phyloP scores from a whole-genome alignment of 306 rosid species.

The Calophaca sinica region DNA sequence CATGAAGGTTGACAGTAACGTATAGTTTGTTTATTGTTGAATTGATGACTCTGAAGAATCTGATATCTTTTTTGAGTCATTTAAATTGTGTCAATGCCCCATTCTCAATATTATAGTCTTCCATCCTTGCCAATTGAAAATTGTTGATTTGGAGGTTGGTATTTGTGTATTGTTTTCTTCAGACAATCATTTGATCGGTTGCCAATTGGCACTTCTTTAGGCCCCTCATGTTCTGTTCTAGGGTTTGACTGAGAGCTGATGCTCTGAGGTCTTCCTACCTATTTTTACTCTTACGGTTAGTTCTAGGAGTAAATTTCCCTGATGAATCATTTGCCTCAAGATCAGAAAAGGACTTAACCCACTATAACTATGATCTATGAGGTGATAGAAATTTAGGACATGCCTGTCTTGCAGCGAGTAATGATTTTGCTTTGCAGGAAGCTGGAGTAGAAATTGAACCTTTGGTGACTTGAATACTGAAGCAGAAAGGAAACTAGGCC shows the following conservation, averaged over 20 bases:
- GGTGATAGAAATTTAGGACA: constrained; percentile 4
- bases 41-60: background rate
- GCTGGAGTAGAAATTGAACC: constrained; percentile 89
- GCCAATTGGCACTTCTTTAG: background rate
- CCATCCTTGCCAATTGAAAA: background rate
- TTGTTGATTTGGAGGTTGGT: background rate
- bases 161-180: background rate
- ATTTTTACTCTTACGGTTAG: background rate
- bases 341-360: background rate
- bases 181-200: background rate
- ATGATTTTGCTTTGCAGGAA: constrained; percentile 62
- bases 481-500: constrained; percentile 84
- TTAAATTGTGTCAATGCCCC: background rate
- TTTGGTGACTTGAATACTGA: constrained; percentile 92
- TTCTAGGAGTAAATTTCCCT: background rate
- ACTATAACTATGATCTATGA: constrained; percentile 3
- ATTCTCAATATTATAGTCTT: background rate
- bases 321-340: constrained; percentile 8
- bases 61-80: background rate
- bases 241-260: background rate
- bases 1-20: background rate
- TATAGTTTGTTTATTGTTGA: background rate
- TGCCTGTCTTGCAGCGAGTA: constrained; percentile 32
- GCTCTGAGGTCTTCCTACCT: background rate
- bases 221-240: constrained; percentile 2